Evolutionary conservation across 106 monocot species (phyloP), one percentile per base, ranked within the genome.

Genomic region (Ottelia alismoides): DNA sequence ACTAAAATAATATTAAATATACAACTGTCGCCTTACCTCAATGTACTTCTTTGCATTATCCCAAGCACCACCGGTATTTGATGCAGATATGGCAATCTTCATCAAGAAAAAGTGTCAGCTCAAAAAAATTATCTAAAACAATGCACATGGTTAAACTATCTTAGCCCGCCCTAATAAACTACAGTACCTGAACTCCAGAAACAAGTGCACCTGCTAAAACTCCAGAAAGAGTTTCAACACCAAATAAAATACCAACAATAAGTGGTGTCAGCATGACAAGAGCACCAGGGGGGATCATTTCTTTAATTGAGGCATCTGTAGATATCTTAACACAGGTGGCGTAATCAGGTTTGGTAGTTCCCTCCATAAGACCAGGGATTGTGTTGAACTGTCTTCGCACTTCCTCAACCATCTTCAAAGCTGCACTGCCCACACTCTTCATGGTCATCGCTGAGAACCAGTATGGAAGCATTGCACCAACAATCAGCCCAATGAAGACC

Each of bases 371-470:
- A 40, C 66, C 66, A 20, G 66, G 49, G 22, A 67, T 67, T 11
- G 49, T 51, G 49, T 67, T 67, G 49, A 67, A 67, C 32, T 67
- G 66, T 48, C 66, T 24, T 19, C 66, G 66, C 20, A 67, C 66
- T 26, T 67, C 66, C 57, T 67, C 66, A 22, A 67, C 66, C 66
- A 67, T 67, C 57, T 67, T 67, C 20, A 67, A 26, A 20, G 66
- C 66, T 3, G 66, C 66, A 25, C 57, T 67, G 1, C 66, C 66
- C 43, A 67, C 66, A 49, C 57, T 67, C 50, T 67, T 67, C 66
- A 67, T 67, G 11, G 66, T 67, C 66, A 67, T 67, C 50, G 66
- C 56, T 1, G 66, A 67, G 66, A 67, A 67, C 66, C 56, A 67
- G 57, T 67, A 67, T 0, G 66, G 66, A 31, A 67, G 66, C 66